These are phyloP conservation scores for Cyclotella kingstonii DNA, from an alignment of 108 stramenopile species.

Conservation along the genomic window DNA sequence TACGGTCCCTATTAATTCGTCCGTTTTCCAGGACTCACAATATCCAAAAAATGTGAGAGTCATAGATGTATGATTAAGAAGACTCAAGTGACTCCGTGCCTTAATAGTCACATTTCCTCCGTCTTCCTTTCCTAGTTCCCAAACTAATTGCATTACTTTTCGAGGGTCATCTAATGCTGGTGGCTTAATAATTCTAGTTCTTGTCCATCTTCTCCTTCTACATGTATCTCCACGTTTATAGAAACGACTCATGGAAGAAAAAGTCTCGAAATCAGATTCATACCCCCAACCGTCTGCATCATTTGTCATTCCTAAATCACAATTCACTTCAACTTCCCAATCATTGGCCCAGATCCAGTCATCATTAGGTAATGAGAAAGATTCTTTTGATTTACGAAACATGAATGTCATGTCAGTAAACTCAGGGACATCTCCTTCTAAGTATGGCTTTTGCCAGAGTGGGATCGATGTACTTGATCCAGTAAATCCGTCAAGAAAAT, in stretches of 20 bases:
- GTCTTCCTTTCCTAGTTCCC: conserved; percentile 53
- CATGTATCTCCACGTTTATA: conserved; percentile 68
- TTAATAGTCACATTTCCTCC: conserved; percentile 48
- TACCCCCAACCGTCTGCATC: conserved; percentile 87
- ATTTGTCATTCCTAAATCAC: conserved; percentile 47
- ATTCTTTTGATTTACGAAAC: conserved; percentile 47
- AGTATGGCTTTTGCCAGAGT: conserved; percentile 69
- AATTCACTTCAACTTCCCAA: conserved; percentile 71
- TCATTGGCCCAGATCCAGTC: conserved; percentile 83
- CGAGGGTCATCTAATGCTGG: conserved; percentile 29
- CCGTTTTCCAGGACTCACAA: conserved; percentile 59
- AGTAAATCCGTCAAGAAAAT: background rate
- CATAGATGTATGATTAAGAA: conserved; percentile 53
- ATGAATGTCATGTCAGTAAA: conserved; percentile 75
- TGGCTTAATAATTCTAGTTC: conserved; percentile 63
- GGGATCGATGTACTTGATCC: background rate
- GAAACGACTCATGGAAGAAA: conserved; percentile 46
- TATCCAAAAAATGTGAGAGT: conserved; percentile 53
- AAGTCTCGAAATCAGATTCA: conserved; percentile 72
- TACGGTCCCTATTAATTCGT: conserved; percentile 44
- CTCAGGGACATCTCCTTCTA: conserved; percentile 71
- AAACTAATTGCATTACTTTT: conserved; percentile 49
- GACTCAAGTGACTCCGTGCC: conserved; percentile 55
- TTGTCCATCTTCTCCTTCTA: conserved; percentile 71
- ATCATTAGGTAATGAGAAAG: conserved; percentile 64